Base-by-base conservation (phyloP, 2,329 filamentous ascomycete species). In the Fusarium napiforme region DNA sequence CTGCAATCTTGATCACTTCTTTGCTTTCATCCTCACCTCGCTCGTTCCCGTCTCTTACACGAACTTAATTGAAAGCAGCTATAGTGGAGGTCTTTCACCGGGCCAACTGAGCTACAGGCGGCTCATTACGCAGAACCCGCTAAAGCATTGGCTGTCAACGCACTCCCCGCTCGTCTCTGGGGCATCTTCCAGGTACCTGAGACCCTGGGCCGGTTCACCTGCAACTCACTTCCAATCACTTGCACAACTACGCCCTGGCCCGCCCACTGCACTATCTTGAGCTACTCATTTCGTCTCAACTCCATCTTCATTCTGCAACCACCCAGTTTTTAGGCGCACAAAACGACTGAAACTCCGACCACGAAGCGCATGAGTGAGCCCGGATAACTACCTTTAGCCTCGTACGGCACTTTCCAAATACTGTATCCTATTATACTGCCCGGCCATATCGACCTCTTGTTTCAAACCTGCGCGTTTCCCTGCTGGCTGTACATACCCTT, bases 211-310 rank as follows among this genome's bases (percentile, higher is more conserved):
- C 15, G 15, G n/a, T 58, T 43, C 34, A 55, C 36, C 69, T 60
- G 69, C 57, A 64, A 60, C 68, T 59, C 68, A 76, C 63, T 61
- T 64, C 50, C 50, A 55, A 55, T 55, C 62, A 50, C 50, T 63
- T 71, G 74, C 72, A 71, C 75, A 65, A 65, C 70, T 69, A 60
- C 72, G 62, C 72, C 60, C 67, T 60, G 63, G 68, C 52, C 69
- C 67, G 68, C 67, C 65, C 69, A 63, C 58, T 56, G 55, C 68
- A 62, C 73, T 72, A 78, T 78, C 74, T 75, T 52, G 64, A 63
- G 60, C 66, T 75, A 75, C 77, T 78, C 77, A 78, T 78, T 77
- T 78, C 76, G 67, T 60, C 75, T 78, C 67, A 72, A 75, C 72
- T 75, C 73, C 75, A 76, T 78, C 73, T 71, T 73, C 74, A 75